Evolutionary conservation across 352 stramenopile genomes (phyloP).

Genomic region (Poterioochromonas sp.): DNA sequence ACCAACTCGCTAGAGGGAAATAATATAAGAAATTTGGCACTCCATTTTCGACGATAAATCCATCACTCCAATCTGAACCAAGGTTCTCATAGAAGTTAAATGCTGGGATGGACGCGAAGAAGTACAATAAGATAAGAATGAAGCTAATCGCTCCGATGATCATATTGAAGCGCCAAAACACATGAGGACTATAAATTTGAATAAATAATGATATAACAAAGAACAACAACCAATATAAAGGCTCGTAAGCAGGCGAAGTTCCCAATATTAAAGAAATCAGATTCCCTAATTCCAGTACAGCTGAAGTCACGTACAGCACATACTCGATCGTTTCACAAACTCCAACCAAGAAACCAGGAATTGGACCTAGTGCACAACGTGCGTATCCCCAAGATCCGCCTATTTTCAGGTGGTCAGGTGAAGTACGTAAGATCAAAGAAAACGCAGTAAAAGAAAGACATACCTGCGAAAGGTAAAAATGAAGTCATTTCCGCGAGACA

Average conservation of each 20-base stretch:
- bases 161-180: neutral
- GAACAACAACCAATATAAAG: conserved; percentile 1
- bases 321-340: conserved; percentile 5
- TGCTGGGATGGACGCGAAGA: neutral
- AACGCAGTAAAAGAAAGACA: neutral
- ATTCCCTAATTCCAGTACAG: neutral
- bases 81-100: neutral
- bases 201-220: neutral
- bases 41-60: neutral
- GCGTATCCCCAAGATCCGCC: conserved; percentile 3
- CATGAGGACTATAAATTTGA: neutral
- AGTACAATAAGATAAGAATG: neutral
- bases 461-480: neutral
- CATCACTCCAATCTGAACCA: neutral
- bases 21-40: neutral
- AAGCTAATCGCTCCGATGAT: neutral
- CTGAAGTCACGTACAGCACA: neutral
- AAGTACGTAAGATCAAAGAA: neutral
- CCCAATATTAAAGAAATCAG: neutral
- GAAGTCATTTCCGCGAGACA: conserved; percentile 17
- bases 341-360: neutral
- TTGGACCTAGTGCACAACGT: neutral
- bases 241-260: neutral
- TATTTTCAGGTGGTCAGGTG: neutral
- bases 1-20: neutral